Percentiles rank a stretch among this genome's conserved stretches.
Conservation (phyloP, 2,329 filamentous ascomycete species). For the Trichoderma guizhouense region DNA sequence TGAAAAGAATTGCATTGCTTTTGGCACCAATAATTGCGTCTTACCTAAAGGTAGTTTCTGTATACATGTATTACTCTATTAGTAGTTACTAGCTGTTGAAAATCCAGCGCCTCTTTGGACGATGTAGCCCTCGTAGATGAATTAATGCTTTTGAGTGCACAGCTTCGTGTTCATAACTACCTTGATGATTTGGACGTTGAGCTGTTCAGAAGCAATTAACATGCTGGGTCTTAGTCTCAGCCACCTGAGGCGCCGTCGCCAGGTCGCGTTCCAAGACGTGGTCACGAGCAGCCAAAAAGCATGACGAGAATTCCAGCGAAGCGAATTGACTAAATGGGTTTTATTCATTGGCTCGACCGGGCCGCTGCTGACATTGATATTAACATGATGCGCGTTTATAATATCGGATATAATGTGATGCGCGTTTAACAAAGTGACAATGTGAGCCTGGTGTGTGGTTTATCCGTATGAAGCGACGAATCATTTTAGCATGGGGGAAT, state of each 20-base stretch:
- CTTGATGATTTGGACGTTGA: background rate
- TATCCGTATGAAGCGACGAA: background rate
- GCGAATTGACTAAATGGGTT: background rate
- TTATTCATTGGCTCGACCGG: background rate
- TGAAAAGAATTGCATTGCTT: background rate
- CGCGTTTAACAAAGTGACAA: background rate
- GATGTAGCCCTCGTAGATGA: background rate
- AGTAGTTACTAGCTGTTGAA: background rate
- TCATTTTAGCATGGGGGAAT: background rate
- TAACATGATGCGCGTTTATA: background rate
- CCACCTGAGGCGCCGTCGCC: background rate
- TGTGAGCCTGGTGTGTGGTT: background rate
- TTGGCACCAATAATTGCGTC: background rate
- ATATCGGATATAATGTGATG: background rate
- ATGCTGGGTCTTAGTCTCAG: background rate
- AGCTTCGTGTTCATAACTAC: background rate
- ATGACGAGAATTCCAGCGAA: slow-evolving; percentile 4
- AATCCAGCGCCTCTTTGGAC: background rate
- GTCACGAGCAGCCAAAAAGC: background rate
- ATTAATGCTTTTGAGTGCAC: background rate
- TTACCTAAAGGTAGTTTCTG: background rate
- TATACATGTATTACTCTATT: background rate
- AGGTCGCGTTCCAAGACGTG: background rate
- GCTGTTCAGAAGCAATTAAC: background rate
- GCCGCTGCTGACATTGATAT: background rate